These are phyloP conservation scores for Conticribra guillardii DNA, from an alignment of 108 stramenopile genomes.

Conservation along the genomic window DNA sequence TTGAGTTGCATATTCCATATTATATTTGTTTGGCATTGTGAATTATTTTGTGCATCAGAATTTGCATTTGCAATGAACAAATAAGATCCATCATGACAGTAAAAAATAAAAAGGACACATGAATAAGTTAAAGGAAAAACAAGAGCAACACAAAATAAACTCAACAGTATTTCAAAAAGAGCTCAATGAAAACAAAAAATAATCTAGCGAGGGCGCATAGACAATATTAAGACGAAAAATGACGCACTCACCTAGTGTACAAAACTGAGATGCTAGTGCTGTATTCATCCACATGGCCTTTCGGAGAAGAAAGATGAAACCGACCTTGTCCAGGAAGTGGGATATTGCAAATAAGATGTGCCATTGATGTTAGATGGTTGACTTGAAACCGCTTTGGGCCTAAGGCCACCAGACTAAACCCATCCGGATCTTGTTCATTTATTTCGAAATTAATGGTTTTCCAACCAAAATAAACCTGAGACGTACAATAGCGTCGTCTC, in stretches of 20 bases:
- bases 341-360: constrained; percentile 51
- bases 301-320: constrained; percentile 43
- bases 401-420: constrained; percentile 25
- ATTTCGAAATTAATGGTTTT: constrained; percentile 32
- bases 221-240: too few relatives aligned
- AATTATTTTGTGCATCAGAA: too few relatives aligned
- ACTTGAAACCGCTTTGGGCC: constrained; percentile 4
- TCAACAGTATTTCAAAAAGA: too few relatives aligned
- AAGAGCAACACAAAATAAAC: too few relatives aligned
- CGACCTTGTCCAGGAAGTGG: constrained; percentile 63
- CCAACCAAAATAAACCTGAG: constrained; percentile 1
- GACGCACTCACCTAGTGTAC: constrained; percentile 27
- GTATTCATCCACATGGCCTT: background rate
- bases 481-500: background rate
- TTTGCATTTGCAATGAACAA: too few relatives aligned
- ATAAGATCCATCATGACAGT: too few relatives aligned
- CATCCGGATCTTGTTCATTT: constrained; percentile 41
- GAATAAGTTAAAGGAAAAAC: too few relatives aligned
- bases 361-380: constrained; percentile 38
- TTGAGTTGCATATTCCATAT: too few relatives aligned
- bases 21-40: too few relatives aligned
- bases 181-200: too few relatives aligned
- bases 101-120: too few relatives aligned
- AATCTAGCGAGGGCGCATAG: too few relatives aligned
- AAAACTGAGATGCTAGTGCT: constrained; percentile 2